Evolutionary conservation across 257 asterid genomes (phyloP).

Genomic region (Solanum sitiens): DNA sequence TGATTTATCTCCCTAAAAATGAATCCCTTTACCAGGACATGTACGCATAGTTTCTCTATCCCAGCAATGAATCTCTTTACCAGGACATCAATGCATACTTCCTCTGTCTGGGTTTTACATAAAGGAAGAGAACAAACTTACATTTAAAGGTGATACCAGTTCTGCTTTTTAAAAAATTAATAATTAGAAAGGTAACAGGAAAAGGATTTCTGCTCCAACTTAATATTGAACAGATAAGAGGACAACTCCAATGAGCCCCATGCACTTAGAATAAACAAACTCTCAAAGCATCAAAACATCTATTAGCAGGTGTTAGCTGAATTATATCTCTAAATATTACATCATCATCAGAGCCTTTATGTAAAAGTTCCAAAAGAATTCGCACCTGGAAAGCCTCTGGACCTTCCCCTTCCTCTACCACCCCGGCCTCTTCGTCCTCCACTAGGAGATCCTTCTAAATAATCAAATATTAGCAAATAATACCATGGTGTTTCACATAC

Average conservation of each 20-base stretch:
- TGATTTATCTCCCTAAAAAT: neutral
- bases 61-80: neutral
- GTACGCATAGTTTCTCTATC: neutral
- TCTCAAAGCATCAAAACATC: neutral
- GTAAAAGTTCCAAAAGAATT: neutral
- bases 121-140: neutral
- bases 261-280: too few species aligned
- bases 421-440: slow-evolving; percentile 83
- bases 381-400: slow-evolving; percentile 53
- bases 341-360: neutral
- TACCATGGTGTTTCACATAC: neutral
- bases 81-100: neutral
- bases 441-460: slow-evolving; percentile 63
- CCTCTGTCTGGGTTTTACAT: neutral
- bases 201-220: neutral
- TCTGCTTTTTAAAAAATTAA: neutral
- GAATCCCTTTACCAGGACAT: neutral
- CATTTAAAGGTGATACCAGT: neutral
- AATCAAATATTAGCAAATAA: neutral
- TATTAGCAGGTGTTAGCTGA: neutral
- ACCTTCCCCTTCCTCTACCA: slow-evolving; percentile 84
- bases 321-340: neutral
- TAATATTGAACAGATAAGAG: neutral
- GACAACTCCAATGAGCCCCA: neutral
- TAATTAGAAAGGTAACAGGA: neutral